Evolutionary conservation across 225 moss, liverwort and hornwort genomes (phyloP), one percentile per base, ranked within the genome.

Genomic region (Physcomitrium patens): DNA sequence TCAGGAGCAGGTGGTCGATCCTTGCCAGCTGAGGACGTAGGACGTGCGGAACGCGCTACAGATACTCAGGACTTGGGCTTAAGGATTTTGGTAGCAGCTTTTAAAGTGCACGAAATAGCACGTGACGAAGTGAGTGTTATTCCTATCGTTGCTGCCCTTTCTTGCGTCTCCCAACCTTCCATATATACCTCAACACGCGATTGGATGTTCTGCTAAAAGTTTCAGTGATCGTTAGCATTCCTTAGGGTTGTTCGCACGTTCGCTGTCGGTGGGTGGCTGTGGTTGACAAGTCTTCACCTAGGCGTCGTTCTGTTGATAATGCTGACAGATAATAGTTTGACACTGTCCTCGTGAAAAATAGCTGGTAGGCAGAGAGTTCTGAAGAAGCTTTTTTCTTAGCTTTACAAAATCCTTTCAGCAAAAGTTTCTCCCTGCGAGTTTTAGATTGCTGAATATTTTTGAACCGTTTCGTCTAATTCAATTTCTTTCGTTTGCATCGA

Each of bases 41-140:
- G 87, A 70, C 73, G 65, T 62, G 41, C 80, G 75, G 86, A 89
- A 66, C 72, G 81, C 75, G 89, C 84, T 7, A 90, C 94, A 60
- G 86, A 84, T 31, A 82, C 78, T 51, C 94, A 92, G 74, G 89
- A 87, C 27, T 84, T 95, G 68, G 94, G 94, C 74, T 86, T 89
- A 15, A 84, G 80, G 70, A 86, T 95, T 67, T 79, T 95, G 63
- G 84, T 86, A 70, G 83, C 83, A 49, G 92, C 94, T 71, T 95
- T 95, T 67, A 91, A 91, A 84, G 91, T 85, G 68, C 94, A 95
- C 82, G 92, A 91, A 82, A 95, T 95, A 81, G 90, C 94, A 61
- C 92, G 92, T 58, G 92, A 92, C 57, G 94, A 95, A 89, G 94
- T 94, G 74, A 78, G 86, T 80, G 7, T 59, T 37, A 71, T 61